These are phyloP conservation scores for Nepenthes alata DNA, from an alignment of 179 eudicot genomes.

Conservation along the genomic window DNA sequence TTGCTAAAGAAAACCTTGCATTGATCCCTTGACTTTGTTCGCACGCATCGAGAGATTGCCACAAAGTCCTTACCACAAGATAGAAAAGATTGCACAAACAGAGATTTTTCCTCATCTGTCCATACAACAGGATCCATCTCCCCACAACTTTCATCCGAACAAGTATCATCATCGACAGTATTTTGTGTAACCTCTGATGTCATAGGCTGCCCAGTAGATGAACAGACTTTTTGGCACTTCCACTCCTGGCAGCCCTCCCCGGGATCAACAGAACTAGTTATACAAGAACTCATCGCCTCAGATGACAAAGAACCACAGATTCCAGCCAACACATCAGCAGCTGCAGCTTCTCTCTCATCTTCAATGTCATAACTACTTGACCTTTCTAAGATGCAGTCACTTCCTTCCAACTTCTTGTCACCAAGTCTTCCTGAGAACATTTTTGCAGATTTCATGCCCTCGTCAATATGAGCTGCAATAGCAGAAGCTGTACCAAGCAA, in stretches of 20 bases:
- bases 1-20: constrained; percentile 84
- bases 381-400: constrained; percentile 28
- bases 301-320: constrained; percentile 87
- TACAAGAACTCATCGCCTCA: constrained; percentile 93
- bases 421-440: constrained; percentile 16
- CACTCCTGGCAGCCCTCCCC: constrained; percentile 46
- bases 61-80: constrained; percentile 73
- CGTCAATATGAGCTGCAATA: constrained; percentile 49
- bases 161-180: constrained; percentile 48
- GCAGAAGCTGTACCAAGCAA: constrained; percentile 74
- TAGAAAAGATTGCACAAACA: constrained; percentile 59
- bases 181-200: constrained; percentile 54
- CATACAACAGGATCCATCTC: constrained; percentile 70
- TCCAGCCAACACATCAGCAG: constrained; percentile 95
- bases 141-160: constrained; percentile 89
- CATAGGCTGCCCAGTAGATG: constrained; percentile 28
- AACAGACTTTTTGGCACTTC: constrained; percentile 36
- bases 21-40: constrained; percentile 67
- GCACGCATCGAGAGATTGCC: constrained; percentile 55
- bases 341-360: constrained; percentile 66
- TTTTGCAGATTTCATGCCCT: constrained; percentile 25
- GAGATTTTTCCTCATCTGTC: constrained; percentile 87
- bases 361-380: constrained; percentile 30
- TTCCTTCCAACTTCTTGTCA: constrained; percentile 21
- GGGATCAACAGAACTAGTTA: constrained; percentile 71